These are phyloP conservation scores for Pilobolus umbonatus DNA, from an alignment of 192 early-diverging fungal genomes.

Conservation along the genomic window DNA sequence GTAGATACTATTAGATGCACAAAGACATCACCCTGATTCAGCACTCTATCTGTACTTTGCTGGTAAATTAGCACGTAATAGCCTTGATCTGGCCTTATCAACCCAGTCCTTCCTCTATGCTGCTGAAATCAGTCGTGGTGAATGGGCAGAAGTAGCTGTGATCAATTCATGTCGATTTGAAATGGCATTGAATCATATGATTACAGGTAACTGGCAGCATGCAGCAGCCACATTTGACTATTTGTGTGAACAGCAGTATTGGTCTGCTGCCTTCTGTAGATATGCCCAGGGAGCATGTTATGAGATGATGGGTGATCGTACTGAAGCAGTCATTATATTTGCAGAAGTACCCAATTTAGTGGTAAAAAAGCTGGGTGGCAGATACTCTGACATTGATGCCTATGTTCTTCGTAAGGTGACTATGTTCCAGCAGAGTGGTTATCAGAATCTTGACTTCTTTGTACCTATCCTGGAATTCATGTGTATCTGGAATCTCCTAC, in stretches of 20 bases:
- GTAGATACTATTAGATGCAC: constrained; percentile 40
- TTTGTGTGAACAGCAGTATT: constrained; percentile 42
- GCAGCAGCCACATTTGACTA: constrained; percentile 36
- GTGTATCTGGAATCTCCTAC: constrained; percentile 46
- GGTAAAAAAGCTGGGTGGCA: constrained; percentile 33
- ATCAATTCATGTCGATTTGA: constrained; percentile 45
- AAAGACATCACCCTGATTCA: constrained; percentile 41
- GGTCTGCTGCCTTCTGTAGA: constrained; percentile 46
- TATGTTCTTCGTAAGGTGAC: constrained; percentile 44
- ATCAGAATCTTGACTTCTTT: constrained; percentile 32
- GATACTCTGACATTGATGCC: constrained; percentile 41
- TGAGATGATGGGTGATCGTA: constrained; percentile 56
- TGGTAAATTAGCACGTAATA: constrained; percentile 38
- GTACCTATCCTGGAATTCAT: constrained; percentile 43
- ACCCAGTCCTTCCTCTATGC: constrained; percentile 34
- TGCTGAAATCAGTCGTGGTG: constrained; percentile 28
- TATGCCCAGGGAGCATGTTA: constrained; percentile 45
- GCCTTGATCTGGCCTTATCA: constrained; percentile 27
- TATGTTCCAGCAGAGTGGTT: constrained; percentile 34
- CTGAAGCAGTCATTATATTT: constrained; percentile 68
- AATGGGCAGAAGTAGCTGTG: constrained; percentile 40
- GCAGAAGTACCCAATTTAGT: constrained; percentile 42
- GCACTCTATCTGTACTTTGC: constrained; percentile 48
- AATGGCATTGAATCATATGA: constrained; percentile 42
- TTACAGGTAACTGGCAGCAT: constrained; percentile 40